These are phyloP conservation scores for Fusarium agapanthi DNA, from an alignment of 2,329 filamentous ascomycete species.

Conservation along the genomic window DNA sequence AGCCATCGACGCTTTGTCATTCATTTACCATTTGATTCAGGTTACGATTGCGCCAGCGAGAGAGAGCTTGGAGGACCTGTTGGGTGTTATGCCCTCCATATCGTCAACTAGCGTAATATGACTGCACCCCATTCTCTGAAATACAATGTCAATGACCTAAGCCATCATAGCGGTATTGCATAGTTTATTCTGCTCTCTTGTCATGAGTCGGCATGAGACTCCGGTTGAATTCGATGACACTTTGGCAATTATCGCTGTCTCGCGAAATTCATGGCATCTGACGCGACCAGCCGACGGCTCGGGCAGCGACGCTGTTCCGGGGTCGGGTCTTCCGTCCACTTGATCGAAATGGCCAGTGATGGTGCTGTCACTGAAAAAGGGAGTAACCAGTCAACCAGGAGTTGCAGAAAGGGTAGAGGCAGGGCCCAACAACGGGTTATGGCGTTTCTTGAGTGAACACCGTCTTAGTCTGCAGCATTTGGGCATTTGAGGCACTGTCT, in stretches of 20 bases:
- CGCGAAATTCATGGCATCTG: constrained; percentile 24
- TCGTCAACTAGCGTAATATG: background rate
- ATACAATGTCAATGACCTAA: background rate
- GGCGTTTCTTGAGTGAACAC: constrained; percentile 27
- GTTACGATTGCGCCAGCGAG: constrained; percentile 7
- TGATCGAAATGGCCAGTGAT: constrained; percentile 6
- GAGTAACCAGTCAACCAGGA: background rate
- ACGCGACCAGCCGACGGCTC: constrained; percentile 35
- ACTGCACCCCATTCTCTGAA: background rate
- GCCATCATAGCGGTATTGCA: background rate
- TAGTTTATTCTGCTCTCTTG: background rate
- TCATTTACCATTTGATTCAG: constrained; percentile 8
- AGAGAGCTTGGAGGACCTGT: constrained; percentile 11
- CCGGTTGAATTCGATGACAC: constrained; percentile 5
- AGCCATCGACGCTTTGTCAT: constrained; percentile 6
- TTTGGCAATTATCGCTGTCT: constrained; percentile 11
- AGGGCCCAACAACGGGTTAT: constrained; percentile 12
- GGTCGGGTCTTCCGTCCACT: constrained; percentile 4
- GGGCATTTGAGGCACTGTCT: constrained; percentile 21
- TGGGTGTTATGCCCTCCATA: background rate
- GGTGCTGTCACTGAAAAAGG: background rate
- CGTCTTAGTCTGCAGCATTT: constrained; percentile 15
- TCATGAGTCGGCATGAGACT: background rate
- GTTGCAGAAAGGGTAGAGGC: background rate
- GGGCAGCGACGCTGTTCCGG: constrained; percentile 18